A percentile compares a stretch with the other conserved stretches of the same genome.
Conservation (phyloP, 345 rosid genomes). For the Raphanus sativus region DNA sequence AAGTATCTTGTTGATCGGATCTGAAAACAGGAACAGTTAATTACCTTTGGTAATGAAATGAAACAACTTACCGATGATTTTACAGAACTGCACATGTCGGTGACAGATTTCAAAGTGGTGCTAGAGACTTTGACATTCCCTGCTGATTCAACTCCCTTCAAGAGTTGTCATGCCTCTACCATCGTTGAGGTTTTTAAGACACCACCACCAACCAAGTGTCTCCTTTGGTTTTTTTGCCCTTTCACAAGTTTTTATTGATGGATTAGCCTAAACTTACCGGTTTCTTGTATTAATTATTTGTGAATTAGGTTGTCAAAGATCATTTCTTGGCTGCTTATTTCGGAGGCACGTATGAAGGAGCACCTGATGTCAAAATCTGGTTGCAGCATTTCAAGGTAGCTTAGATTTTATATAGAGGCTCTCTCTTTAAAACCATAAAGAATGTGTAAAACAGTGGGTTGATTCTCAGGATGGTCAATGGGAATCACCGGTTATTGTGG, state of each 20-base stretch:
- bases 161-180: conserved; percentile 90
- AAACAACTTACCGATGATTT: neutral
- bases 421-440: neutral
- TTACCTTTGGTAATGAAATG: too few relatives aligned
- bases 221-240: too few relatives aligned
- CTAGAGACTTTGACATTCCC: conserved; percentile 68
- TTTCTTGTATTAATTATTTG: too few relatives aligned
- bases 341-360: conserved; percentile 37
- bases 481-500: conserved; percentile 54
- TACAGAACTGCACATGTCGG: too few relatives aligned
- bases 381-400: conserved; percentile 50
- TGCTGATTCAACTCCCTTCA: conserved; percentile 69
- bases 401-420: neutral
- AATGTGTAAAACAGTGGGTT: conserved; percentile 4
- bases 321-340: conserved; percentile 76
- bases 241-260: neutral
- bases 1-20: too few relatives aligned
- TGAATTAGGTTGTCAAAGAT: conserved; percentile 56
- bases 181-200: conserved; percentile 61
- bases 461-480: conserved; percentile 63
- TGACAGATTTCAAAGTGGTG: conserved; percentile 39
- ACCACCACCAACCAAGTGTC: neutral
- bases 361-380: conserved; percentile 45
- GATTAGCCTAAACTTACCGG: neutral
- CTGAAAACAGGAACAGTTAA: too few relatives aligned